Evolutionary conservation across 495 filamentous ascomycete species (phyloP), one percentile per base, ranked within the genome.

Genomic region (Neurospora sp.): DNA sequence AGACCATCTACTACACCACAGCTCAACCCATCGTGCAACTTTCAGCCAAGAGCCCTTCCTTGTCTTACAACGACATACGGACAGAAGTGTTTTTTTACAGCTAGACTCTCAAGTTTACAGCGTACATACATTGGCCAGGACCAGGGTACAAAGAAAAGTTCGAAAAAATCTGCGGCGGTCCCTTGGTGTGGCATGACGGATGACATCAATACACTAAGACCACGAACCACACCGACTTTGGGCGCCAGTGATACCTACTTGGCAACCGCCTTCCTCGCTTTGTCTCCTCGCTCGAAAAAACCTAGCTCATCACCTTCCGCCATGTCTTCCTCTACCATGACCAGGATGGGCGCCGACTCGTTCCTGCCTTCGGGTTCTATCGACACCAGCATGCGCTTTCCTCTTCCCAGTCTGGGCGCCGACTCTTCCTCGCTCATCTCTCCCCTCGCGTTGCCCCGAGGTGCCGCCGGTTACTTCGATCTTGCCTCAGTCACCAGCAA

Each of bases 351-450:
- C 31, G 72, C 77, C 68, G 77, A 82, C 38, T 79, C 80, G 14
- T 78, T 80, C 71, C 76, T 75, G 77, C 81, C 79, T 9, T 70
- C 72, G 59, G 75, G 78, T 65, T 68, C 72, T 41, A 71, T 74
- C 20, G 79, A 82, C 45, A 73, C 68, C 39, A 78, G 75, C 61
- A 69, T 68, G 37, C 73, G 42, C 68, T 22, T 74, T n/a, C 77
- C 71, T 3, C 73, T 78, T 40, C 74, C 80, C 70, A 75, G 74
- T 42, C 73, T 79, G 31, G 74, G 77, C 75, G 80, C 79, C 42
- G 74, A 73, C 12, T 74, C 80, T 39, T 75, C 79, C 48, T 80
- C 82, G 35, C 70, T 84, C 70, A 82, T 84, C 69, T 84, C 83
- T 6, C 83, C 82, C 10, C 71, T 85, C 48, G 73, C 79, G 35